Evolutionary conservation across 2,329 filamentous ascomycete species (phyloP).

Genomic region (Gnomoniopsis smithogilvyi): DNA sequence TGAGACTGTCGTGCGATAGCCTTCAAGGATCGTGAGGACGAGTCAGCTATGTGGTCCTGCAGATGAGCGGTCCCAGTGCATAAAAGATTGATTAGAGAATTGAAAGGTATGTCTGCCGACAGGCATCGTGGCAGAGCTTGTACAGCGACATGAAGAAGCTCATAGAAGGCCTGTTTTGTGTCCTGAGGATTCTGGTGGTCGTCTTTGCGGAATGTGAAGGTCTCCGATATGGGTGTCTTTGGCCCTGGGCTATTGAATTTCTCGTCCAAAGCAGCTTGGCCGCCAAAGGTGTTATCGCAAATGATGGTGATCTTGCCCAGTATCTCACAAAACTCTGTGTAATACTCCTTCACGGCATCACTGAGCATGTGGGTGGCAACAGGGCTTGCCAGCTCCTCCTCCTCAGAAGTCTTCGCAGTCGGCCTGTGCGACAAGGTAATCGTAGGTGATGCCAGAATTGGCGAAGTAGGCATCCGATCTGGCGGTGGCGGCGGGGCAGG

Average conservation of each 20-base stretch:
- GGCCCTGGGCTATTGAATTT: slow-evolving; percentile 85
- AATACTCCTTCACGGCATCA: slow-evolving; percentile 79
- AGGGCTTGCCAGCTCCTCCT: slow-evolving; percentile 65
- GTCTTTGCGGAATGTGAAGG: slow-evolving; percentile 88
- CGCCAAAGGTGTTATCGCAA: slow-evolving; percentile 95
- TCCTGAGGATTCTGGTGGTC: slow-evolving; percentile 71
- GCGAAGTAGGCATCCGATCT: slow-evolving; percentile 48
- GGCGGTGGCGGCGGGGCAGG: slow-evolving; percentile 31
- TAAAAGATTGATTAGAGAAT: slow-evolving; percentile 86
- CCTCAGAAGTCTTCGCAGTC: slow-evolving; percentile 33
- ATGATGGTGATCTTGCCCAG: slow-evolving; percentile 93
- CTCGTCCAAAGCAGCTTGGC: slow-evolving; percentile 91
- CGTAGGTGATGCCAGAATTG: slow-evolving; percentile 41
- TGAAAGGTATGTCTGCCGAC: slow-evolving; percentile 86
- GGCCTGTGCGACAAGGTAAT: slow-evolving; percentile 24
- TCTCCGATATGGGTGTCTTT: slow-evolving; percentile 92
- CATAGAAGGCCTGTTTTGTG: slow-evolving; percentile 92
- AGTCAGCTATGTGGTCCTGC: slow-evolving; percentile 85
- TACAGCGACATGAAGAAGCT: slow-evolving; percentile 90
- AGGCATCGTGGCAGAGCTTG: slow-evolving; percentile 93
- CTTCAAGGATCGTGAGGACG: slow-evolving; percentile 89
- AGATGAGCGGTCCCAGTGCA: slow-evolving; percentile 97
- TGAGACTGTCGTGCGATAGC: slow-evolving; percentile 92
- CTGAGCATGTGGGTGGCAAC: slow-evolving; percentile 62
- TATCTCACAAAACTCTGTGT: slow-evolving; percentile 89